Base-by-base conservation (phyloP, 352 stramenopile genomes). In the Phytopythium oedochilum region DNA sequence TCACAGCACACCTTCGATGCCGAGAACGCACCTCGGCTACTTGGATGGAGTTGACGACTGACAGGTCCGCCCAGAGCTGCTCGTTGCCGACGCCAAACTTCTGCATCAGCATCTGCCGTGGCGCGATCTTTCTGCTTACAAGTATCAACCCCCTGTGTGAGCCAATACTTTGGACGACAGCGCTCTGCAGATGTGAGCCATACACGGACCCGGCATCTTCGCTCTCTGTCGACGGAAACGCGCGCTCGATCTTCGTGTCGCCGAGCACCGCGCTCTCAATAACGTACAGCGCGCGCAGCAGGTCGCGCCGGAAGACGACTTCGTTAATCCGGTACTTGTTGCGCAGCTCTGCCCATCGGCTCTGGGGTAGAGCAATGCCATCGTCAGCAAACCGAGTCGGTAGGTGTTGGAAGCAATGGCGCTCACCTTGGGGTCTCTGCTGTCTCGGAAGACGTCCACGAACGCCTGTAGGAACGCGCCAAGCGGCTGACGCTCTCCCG, bases 271-370 rank as follows among this genome's bases (percentile, higher is more conserved):
- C 54, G 2, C 70, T 62, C 56, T 91, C 78, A 0, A 93, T 73
- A 43, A 62, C 43, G 22, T 55, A 68, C 45, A 93, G 51, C 23
- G 71, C 66, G 22, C 80, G 76, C 59, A 81, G 82, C 70, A 89
- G 81, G 49, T 93, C 80, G n/a, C 83, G 74, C 4, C 77, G 68
- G 49, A 93, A 93, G 22, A 66, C 35, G 15, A 56, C 58, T 11
- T 75, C 62, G 7, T 73, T 59, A 11, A 91, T 49, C 31, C 53
- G 64, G 51, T 90, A 63, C 26, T 61, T 29, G 7, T 64, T 46
- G 20, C 70, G 70, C 48, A 93, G 70, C 2, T 58, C 64, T 3
- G 84, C 71, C 83, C 83, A 93, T 20, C 57, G 69, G 0, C 67
- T 56, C 81, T 91, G 54, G 10, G 26, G n/a, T 25, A 26, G 8